These are phyloP conservation scores for Ramalina peruviana DNA, from an alignment of 495 filamentous ascomycete genomes.

Conservation along the genomic window DNA sequence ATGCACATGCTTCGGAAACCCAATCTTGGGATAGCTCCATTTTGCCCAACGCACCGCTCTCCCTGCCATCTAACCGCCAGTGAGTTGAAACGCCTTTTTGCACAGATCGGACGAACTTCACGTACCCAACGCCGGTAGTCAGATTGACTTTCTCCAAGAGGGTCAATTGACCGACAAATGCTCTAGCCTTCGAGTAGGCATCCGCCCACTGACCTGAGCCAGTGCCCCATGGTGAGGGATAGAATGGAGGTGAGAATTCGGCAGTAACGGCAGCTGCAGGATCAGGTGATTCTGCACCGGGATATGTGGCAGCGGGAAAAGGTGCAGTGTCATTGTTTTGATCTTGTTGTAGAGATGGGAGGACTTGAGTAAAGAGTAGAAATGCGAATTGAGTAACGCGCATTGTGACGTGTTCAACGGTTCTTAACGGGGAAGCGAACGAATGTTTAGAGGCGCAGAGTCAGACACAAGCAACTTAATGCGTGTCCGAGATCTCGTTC, in stretches of 20 bases:
- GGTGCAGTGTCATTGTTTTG: constrained; percentile 12
- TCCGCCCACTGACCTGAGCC: constrained; percentile 55
- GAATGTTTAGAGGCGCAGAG: neutral
- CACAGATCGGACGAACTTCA: neutral
- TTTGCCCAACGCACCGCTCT: constrained; percentile 70
- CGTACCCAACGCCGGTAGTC: constrained; percentile 68
- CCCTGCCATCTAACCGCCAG: constrained; percentile 45
- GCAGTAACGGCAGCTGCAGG: constrained; percentile 6
- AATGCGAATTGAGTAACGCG: too few relatives aligned
- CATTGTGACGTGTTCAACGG: too few relatives aligned
- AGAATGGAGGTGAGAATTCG: constrained; percentile 46
- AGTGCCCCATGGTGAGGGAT: constrained; percentile 76
- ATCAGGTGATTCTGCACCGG: constrained; percentile 12
- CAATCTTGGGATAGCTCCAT: constrained; percentile 46
- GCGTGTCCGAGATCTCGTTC: neutral
- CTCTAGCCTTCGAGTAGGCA: constrained; percentile 67
- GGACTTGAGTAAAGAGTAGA: too few relatives aligned
- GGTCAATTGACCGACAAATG: constrained; percentile 73
- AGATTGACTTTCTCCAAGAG: constrained; percentile 90
- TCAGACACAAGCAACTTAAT: neutral
- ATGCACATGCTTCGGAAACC: constrained; percentile 70
- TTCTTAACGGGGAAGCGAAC: neutral
- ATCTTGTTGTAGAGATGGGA: constrained; percentile 7
- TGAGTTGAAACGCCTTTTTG: neutral
- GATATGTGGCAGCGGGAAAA: constrained; percentile 13